Evolutionary conservation across 2,329 filamentous ascomycete species (phyloP).

Genomic region (Periconia digitata): DNA sequence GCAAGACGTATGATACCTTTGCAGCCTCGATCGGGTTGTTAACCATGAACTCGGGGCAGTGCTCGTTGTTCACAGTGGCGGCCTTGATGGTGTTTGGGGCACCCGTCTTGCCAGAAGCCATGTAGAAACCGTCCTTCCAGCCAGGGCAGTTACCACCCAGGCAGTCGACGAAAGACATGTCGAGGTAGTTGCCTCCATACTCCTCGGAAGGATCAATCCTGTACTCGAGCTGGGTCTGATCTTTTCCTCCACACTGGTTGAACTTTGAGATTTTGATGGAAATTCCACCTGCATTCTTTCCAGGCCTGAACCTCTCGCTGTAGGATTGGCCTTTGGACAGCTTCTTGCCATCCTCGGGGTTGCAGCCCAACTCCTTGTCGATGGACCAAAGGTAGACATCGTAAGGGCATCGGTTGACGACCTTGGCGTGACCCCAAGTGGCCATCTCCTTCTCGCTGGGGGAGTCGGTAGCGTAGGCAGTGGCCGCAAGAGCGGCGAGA

Average conservation of each 20-base stretch:
- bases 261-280: slow-evolving; percentile 46
- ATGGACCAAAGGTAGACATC: slow-evolving; percentile 44
- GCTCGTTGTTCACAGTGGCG: slow-evolving; percentile 25
- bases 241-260: slow-evolving; percentile 26
- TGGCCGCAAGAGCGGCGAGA: slow-evolving; percentile 34
- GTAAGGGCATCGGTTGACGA: slow-evolving; percentile 44
- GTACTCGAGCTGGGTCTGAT: slow-evolving; percentile 44
- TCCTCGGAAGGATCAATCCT: slow-evolving; percentile 19
- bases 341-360: slow-evolving; percentile 22
- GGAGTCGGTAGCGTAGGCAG: slow-evolving; percentile 23
- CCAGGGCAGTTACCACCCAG: slow-evolving; percentile 32
- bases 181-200: slow-evolving; percentile 35
- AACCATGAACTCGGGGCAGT: slow-evolving; percentile 36
- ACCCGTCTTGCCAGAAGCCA: slow-evolving; percentile 26
- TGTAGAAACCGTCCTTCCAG: slow-evolving; percentile 36
- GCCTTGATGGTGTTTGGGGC: slow-evolving; percentile 1
- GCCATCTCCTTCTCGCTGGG: slow-evolving; percentile 8
- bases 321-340: slow-evolving; percentile 33
- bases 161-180: slow-evolving; percentile 45
- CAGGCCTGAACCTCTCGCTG: slow-evolving; percentile 32
- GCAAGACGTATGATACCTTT: slow-evolving; percentile 34
- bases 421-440: slow-evolving; percentile 21
- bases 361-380: slow-evolving; percentile 29
- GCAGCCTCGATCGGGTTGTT: slow-evolving; percentile 22
- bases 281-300: slow-evolving; percentile 27